phyloP scores from a whole-genome alignment of 2,329 filamentous ascomycete species.

The Metarhizium album region DNA sequence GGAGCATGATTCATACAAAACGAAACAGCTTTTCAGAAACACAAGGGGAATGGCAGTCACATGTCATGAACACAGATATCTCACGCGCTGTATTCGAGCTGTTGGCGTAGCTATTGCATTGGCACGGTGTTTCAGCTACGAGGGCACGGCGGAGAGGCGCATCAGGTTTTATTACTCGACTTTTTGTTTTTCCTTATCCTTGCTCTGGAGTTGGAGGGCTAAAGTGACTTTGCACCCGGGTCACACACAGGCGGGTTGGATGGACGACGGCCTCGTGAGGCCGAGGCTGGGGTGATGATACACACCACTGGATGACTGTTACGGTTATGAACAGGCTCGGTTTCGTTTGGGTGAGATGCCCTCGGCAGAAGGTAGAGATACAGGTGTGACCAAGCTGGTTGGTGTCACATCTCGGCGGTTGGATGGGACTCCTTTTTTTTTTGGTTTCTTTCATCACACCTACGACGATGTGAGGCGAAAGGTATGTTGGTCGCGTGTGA shows the following conservation, averaged over 20 bases:
- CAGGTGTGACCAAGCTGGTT: neutral
- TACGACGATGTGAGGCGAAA: neutral
- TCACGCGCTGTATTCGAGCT: constrained; percentile 4
- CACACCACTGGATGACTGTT: constrained; percentile 21
- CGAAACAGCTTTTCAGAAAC: neutral
- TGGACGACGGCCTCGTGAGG: constrained; percentile 14
- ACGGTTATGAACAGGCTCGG: neutral
- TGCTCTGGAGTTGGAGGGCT: constrained; percentile 4
- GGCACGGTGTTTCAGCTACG: constrained; percentile 8
- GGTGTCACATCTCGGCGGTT: neutral
- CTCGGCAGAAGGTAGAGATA: neutral
- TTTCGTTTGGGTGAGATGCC: neutral
- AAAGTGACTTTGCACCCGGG: constrained; percentile 16
- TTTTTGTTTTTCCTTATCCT: constrained; percentile 7
- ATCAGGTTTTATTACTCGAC: constrained; percentile 9
- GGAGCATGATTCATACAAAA: constrained; percentile 2
- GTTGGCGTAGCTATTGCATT: constrained; percentile 8
- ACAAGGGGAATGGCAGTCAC: constrained; percentile 2
- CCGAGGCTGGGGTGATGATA: constrained; percentile 20
- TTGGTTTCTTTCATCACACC: neutral
- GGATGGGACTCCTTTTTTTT: too few relatives aligned
- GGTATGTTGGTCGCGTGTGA: neutral
- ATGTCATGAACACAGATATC: constrained; percentile 4
- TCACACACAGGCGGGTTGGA: constrained; percentile 9
- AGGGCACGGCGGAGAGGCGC: constrained; percentile 11